Evolutionary conservation across 148 eudicot species (phyloP).

Genomic region (Cornus suecica): DNA sequence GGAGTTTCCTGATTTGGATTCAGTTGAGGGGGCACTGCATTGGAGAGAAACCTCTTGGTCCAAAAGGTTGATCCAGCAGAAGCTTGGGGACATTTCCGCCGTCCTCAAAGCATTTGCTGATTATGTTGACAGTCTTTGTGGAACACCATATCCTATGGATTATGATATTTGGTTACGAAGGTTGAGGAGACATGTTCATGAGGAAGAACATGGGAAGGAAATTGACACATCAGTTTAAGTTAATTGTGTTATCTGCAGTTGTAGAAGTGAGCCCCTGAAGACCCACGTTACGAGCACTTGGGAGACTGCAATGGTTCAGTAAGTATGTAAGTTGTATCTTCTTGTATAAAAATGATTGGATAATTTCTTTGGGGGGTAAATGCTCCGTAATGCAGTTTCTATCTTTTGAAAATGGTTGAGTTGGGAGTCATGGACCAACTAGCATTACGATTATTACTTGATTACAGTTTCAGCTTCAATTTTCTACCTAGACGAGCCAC

Average conservation of each 20-base stretch:
- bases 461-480: background rate
- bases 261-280: background rate
- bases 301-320: background rate
- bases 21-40: slow-evolving; percentile 85
- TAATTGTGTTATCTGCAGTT: background rate
- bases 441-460: background rate
- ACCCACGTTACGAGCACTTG: background rate
- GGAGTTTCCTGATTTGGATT: slow-evolving; percentile 76
- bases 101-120: slow-evolving; percentile 93
- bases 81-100: slow-evolving; percentile 91
- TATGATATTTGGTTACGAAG: slow-evolving; percentile 81
- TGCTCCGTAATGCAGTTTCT: background rate
- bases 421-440: background rate
- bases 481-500: slow-evolving; percentile 10
- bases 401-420: slow-evolving; percentile 5
- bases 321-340: slow-evolving; percentile 13
- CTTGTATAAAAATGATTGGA: slow-evolving; percentile 2
- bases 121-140: slow-evolving; percentile 93
- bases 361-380: slow-evolving; percentile 4
- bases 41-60: slow-evolving; percentile 97
- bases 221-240: slow-evolving; percentile 45
- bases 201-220: slow-evolving; percentile 73
- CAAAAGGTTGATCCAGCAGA: slow-evolving; percentile 80
- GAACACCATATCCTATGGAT: slow-evolving; percentile 89
- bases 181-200: slow-evolving; percentile 59